A percentile compares a stretch with the other conserved stretches of the same genome.
These are phyloP conservation scores for Myxozyma neglecta DNA, from an alignment of 805 yeast species.

Conservation along the genomic window DNA sequence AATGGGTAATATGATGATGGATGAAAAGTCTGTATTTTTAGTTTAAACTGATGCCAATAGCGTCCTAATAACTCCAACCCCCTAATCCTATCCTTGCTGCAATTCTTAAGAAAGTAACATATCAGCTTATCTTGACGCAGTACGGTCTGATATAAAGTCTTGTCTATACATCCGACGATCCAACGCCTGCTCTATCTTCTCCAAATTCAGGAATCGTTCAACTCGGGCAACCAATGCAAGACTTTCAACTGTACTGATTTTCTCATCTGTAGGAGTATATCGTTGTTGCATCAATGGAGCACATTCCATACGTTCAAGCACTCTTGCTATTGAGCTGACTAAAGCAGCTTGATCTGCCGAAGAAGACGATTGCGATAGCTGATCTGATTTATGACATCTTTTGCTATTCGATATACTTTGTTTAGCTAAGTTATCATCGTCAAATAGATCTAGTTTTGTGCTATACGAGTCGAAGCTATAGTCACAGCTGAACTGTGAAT, in stretches of 20 bases:
- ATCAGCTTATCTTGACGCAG: neutral
- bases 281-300: constrained; percentile 14
- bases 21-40: neutral
- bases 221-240: constrained; percentile 17
- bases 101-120: neutral
- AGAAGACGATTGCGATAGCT: neutral
- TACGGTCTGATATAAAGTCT: constrained; percentile 3
- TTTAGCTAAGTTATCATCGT: neutral
- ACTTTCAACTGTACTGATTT: constrained; percentile 1
- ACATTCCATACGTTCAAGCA: constrained; percentile 8
- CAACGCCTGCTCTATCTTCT: constrained; percentile 11
- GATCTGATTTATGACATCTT: neutral
- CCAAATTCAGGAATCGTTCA: neutral
- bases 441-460: neutral
- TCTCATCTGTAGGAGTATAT: constrained; percentile 12
- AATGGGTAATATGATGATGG: neutral
- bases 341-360: neutral
- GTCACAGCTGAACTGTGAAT: neutral
- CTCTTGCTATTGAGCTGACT: constrained; percentile 2
- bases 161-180: constrained; percentile 13
- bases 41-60: neutral
- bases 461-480: neutral
- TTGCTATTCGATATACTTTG: neutral
- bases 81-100: neutral
- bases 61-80: neutral